phyloP scores from a whole-genome alignment of 2,329 filamentous ascomycete genomes.

The Blastomyces emzantsi region DNA sequence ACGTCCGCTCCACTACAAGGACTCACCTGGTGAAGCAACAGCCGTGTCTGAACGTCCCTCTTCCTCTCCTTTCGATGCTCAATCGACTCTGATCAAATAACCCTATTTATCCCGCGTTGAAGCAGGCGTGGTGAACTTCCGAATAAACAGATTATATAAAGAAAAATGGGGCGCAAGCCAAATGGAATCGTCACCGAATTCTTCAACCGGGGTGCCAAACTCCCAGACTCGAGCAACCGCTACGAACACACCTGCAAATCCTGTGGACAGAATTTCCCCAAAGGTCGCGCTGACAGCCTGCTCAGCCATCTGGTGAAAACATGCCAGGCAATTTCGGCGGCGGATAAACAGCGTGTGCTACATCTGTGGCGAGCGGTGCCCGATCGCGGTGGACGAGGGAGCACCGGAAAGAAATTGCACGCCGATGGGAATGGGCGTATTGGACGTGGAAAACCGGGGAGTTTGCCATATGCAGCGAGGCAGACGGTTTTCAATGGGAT shows the following conservation, averaged over 20 bases:
- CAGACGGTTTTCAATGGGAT: slow-evolving; percentile 26
- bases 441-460: slow-evolving; percentile 30
- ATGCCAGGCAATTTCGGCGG: slow-evolving; percentile 67
- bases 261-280: slow-evolving; percentile 82
- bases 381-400: slow-evolving; percentile 37
- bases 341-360: slow-evolving; percentile 66
- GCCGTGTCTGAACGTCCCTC: neutral
- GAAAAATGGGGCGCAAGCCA: slow-evolving; percentile 66
- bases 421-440: slow-evolving; percentile 24
- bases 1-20: neutral
- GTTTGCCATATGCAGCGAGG: slow-evolving; percentile 39
- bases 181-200: slow-evolving; percentile 80
- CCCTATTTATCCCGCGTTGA: neutral
- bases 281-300: slow-evolving; percentile 76
- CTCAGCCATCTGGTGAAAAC: slow-evolving; percentile 75
- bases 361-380: slow-evolving; percentile 63
- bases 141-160: neutral
- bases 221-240: slow-evolving; percentile 81
- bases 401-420: neutral
- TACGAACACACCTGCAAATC: slow-evolving; percentile 86
- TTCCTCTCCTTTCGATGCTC: neutral
- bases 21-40: neutral
- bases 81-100: neutral
- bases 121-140: slow-evolving; percentile 19
- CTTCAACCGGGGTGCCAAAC: slow-evolving; percentile 77